A percentile compares a stretch with the other conserved stretches of the same genome.
These are phyloP conservation scores for Curvularia sp. DNA, from an alignment of 2,329 filamentous ascomycete genomes.

Conservation along the genomic window DNA sequence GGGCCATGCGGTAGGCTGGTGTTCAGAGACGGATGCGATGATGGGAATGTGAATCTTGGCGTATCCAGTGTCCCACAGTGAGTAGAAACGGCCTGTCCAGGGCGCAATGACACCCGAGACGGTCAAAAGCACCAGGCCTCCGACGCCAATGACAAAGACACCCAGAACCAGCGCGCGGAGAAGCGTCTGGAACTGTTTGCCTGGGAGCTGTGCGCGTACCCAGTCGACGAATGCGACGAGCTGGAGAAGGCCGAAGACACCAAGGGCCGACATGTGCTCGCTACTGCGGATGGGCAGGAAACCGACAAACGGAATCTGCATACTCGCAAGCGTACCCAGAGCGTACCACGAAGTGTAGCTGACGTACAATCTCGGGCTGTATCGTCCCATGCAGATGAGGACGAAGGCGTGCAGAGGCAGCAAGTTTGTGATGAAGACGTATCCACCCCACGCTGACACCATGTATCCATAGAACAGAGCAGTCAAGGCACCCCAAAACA, in stretches of 20 bases:
- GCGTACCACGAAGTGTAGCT: conserved; percentile 99
- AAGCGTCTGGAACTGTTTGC: conserved; percentile 93
- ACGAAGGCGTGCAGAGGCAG: conserved; percentile 94
- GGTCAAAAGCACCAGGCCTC: conserved; percentile 81
- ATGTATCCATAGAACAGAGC: conserved; percentile 99
- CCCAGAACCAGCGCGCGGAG: conserved; percentile 77
- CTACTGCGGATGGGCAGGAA: conserved; percentile 96
- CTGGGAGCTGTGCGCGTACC: conserved; percentile 83
- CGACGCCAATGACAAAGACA: conserved; percentile 75
- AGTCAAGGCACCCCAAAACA: conserved; percentile 93
- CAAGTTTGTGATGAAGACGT: conserved; percentile 98
- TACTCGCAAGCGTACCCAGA: conserved; percentile 92
- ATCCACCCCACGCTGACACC: conserved; percentile 99
- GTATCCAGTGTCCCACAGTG: conserved; percentile 97
- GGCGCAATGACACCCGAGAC: conserved; percentile 91
- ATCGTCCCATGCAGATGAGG: conserved; percentile 94
- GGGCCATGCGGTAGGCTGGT: conserved; percentile 98
- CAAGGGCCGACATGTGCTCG: conserved; percentile 97
- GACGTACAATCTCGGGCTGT: conserved; percentile 92
- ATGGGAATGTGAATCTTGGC: conserved; percentile 99
- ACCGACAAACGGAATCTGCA: conserved; percentile 99
- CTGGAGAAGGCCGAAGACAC: conserved; percentile 94
- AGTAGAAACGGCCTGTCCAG: conserved; percentile 99
- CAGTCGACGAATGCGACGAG: conserved; percentile 92
- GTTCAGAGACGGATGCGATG: conserved; percentile 98